Base-by-base conservation (phyloP, 1,284 basidiomycete species). In the Trametes hirsuta region DNA sequence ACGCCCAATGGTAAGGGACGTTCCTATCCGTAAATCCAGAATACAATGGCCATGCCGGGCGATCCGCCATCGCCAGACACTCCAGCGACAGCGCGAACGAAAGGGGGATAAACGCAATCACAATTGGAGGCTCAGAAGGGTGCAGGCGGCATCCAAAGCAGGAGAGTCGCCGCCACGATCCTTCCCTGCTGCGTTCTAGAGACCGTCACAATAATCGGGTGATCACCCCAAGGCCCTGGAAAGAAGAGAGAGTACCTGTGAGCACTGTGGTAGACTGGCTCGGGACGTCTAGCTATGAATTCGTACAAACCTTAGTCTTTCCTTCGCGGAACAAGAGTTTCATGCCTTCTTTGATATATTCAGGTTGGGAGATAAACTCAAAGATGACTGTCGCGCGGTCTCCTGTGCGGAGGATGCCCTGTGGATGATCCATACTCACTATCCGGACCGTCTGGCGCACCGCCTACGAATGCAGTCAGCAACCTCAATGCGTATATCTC, bases 381-480 rank as follows among this genome's bases (percentile, higher is more conserved):
- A 98, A 97, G 30, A 87, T 85, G 12, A 97, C 94, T 2, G 88
- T 94, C 4, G 93, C 91, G 40, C 94, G 84, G 71, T 97, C 95
- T 10, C 95, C 95, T 0, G 95, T 97, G 24, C 95, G 87, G 39
- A 97, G 80, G 24, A 97, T 80, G 8, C 91, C 92, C 65, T 93
- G 89, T 0, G 92, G 90, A 66, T 94, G 89, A 70, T 96, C 93
- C 81, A 95, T 93, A 40, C 80, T 84, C n/a, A 95, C 76, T 66
- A 98, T 95, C 54, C 90, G 83, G 14, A 97, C 95, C 0, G 95
- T 97, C 79, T 98, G 95, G 50, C 94, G 84, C 44, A 94, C 81
- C 63, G 92, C 88, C 84, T 93, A 47, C 34, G 55, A 55, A 30
- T 54, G 52, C 30, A 30, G 30, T 45, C 18, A 36, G 30, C 57